Evolutionary conservation across 208 protist genomes (phyloP), one percentile per base, ranked within the genome.

Genomic region (Leishmania braziliensis): DNA sequence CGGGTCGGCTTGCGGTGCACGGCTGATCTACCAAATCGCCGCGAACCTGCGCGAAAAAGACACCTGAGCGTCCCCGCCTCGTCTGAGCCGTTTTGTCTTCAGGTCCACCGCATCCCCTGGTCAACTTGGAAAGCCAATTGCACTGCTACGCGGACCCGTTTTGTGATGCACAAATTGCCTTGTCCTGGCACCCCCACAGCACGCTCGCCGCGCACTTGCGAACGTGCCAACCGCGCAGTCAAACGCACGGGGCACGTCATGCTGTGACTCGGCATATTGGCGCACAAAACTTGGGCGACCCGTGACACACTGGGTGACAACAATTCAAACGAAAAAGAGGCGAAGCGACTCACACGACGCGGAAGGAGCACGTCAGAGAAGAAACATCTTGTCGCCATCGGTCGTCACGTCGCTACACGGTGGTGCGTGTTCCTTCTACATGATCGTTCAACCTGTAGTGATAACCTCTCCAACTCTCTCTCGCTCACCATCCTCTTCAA

Each of bases 21-120:
- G 75, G 46, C 70, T 84, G 33, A 86, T 92, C 29, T 92, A 87
- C 83, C 46, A 77, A 33, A 77, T 89, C n/a, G 78, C 89, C 5
- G 78, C 80, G 2, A 77, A 87, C 50, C 84, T 85, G 33, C 75
- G 79, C 50, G 39, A 29, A 54, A 62, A 50, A 16, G 46, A 77
- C 10, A 62, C 5, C 3, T 63, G 36, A 62, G 51, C 51, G n/a
- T 14, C 33, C 29, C 16, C 36, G 29, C 26, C 5, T 50, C 54
- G 5, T 56, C n/a, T 69, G 6, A 18, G 2, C 9, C 69, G 3
- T 6, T 29, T 50, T 46, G 39, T 54, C 46, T 10, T 54, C 5
- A 12, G 69, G 0, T 51, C 26, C 26, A 53, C 10, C 46, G 12
- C 3, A 46, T 46, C 12, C 26, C 18, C 10, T 29, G 26, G 20